Evolutionary conservation across 2,329 filamentous ascomycete species (phyloP).

Genomic region (Colletotrichum lindemuthianum): DNA sequence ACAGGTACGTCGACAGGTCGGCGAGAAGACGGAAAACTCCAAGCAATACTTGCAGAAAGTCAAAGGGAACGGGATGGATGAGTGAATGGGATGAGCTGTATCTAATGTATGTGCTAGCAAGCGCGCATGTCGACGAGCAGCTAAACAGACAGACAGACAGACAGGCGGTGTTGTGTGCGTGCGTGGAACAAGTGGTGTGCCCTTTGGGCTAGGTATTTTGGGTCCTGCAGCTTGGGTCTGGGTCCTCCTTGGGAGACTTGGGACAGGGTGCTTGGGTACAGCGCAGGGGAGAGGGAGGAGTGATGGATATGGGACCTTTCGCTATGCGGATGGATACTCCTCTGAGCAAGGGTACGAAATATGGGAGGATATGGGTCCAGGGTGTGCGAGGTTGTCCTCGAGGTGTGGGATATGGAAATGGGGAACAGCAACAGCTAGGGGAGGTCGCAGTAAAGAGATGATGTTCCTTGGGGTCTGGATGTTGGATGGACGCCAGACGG

Average conservation of each 20-base stretch:
- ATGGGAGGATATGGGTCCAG: slow-evolving; percentile 5
- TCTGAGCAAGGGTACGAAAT: slow-evolving; percentile 7
- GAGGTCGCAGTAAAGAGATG: too few relatives aligned
- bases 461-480: too few relatives aligned
- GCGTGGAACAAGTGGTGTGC: slow-evolving; percentile 22
- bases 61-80: slow-evolving; percentile 12
- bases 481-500: too few relatives aligned
- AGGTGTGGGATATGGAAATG: slow-evolving; percentile 28
- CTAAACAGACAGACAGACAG: background rate
- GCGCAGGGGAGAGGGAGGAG: slow-evolving; percentile 6
- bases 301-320: slow-evolving; percentile 21
- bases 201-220: slow-evolving; percentile 30
- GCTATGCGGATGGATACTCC: slow-evolving; percentile 13
- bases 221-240: slow-evolving; percentile 14
- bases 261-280: too few relatives aligned
- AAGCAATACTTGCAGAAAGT: slow-evolving; percentile 13
- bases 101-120: slow-evolving; percentile 34
- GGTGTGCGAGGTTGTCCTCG: slow-evolving; percentile 11
- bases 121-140: slow-evolving; percentile 25
- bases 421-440: background rate
- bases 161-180: slow-evolving; percentile 18
- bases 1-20: background rate
- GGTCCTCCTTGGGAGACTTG: slow-evolving; percentile 22
- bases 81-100: slow-evolving; percentile 35
- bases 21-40: slow-evolving; percentile 1